phyloP scores from a whole-genome alignment of 2,329 filamentous ascomycete species.

The Chrysosphaeria jannelii region DNA sequence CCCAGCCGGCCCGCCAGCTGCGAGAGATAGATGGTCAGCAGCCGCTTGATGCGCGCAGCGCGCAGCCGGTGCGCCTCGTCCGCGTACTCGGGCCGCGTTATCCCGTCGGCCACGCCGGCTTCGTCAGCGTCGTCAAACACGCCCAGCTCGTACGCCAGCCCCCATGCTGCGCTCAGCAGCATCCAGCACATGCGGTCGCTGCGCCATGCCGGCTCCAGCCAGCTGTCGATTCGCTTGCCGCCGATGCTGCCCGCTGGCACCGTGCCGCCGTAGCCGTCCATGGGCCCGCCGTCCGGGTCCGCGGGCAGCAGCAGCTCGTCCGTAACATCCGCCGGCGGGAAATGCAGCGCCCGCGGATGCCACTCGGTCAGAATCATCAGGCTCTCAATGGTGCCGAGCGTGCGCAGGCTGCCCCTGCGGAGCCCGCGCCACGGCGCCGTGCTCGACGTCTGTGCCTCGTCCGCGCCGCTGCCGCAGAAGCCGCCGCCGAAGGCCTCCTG shows the following conservation, averaged over 20 bases:
- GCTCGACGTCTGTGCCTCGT: conserved; percentile 30
- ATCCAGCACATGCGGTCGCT: conserved; percentile 96
- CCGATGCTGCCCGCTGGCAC: conserved; percentile 56
- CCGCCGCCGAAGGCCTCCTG: conserved; percentile 86
- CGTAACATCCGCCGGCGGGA: conserved; percentile 52
- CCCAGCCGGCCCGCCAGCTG: conserved; percentile 82
- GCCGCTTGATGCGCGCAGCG: conserved; percentile 51
- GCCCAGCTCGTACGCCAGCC: conserved; percentile 73
- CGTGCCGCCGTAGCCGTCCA: no score
- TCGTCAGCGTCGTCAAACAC: conserved; percentile 82
- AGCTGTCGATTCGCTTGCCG: conserved; percentile 68
- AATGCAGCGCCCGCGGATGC: conserved; percentile 85
- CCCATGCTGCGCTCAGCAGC: conserved; percentile 71
- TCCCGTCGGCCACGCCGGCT: conserved; percentile 15
- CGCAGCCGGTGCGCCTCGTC: conserved; percentile 51
- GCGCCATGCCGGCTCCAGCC: conserved; percentile 87
- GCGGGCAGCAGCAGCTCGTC: conserved; percentile 36
- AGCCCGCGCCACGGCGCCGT: conserved; percentile 40
- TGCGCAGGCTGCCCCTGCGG: conserved; percentile 52
- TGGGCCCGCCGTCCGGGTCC: conserved; percentile 14
- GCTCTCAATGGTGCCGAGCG: conserved; percentile 79
- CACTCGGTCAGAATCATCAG: conserved; percentile 86
- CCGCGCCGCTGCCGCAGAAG: conserved; percentile 29
- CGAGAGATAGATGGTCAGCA: conserved; percentile 72
- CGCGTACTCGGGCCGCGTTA: conserved; percentile 33